These are phyloP conservation scores for Elasticomyces elasticus DNA, from an alignment of 495 filamentous ascomycete genomes.

Conservation along the genomic window DNA sequence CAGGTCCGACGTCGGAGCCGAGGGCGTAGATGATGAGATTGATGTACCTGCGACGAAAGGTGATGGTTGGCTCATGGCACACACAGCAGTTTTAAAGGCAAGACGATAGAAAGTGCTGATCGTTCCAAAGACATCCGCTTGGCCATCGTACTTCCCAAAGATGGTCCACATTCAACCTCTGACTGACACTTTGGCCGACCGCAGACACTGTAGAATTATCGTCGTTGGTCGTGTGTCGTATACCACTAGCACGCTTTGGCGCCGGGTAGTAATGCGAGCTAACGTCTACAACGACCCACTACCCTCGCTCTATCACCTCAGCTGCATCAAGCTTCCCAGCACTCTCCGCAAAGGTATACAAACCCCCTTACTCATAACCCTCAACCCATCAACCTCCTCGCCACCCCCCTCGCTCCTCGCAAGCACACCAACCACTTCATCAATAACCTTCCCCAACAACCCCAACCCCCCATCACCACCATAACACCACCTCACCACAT, in stretches of 20 bases:
- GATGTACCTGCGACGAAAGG: background rate
- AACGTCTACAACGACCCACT: too few species aligned
- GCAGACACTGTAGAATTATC: too few species aligned
- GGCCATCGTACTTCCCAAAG: too few species aligned
- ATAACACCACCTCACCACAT: conserved; percentile 19
- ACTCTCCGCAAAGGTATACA: conserved; percentile 17
- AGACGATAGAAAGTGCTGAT: background rate
- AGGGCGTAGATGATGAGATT: background rate
- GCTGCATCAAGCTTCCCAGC: conserved; percentile 12
- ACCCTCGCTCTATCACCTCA: too few species aligned
- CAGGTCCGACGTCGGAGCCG: background rate
- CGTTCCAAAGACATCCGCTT: background rate
- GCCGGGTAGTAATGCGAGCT: too few species aligned
- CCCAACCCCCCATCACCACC: background rate
- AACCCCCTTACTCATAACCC: conserved; percentile 18
- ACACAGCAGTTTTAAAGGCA: background rate
- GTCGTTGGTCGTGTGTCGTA: too few species aligned
- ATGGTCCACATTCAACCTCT: too few species aligned
- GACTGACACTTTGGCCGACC: too few species aligned
- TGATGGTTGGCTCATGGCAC: background rate
- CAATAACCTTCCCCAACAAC: conserved; percentile 19
- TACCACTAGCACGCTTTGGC: too few species aligned
- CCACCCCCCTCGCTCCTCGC: conserved; percentile 20
- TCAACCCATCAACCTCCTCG: conserved; percentile 11
- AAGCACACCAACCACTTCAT: conserved; percentile 21